phyloP scores from a whole-genome alignment of 2,329 filamentous ascomycete species.

The Diplodia sapinea region DNA sequence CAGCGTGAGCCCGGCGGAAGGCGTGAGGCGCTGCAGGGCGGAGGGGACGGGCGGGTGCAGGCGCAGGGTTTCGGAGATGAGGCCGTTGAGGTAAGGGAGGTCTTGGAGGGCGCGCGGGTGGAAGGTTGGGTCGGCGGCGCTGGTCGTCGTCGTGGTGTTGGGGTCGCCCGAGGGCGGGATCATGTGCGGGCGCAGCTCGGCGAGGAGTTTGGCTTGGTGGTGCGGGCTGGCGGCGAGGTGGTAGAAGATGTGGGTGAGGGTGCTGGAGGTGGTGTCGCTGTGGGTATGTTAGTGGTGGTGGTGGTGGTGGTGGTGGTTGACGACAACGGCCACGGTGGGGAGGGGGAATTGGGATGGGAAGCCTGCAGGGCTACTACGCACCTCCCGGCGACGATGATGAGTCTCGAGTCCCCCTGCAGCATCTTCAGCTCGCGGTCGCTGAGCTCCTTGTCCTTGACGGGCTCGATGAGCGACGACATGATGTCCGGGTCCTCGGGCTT shows the following conservation, averaged over 20 bases:
- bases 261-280: slow-evolving; percentile 27
- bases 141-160: too few species aligned
- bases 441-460: neutral
- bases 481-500: slow-evolving; percentile 18
- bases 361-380: neutral
- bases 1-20: slow-evolving; percentile 33
- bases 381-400: slow-evolving; percentile 43
- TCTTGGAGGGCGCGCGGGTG: slow-evolving; percentile 34
- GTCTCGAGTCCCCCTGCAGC: slow-evolving; percentile 44
- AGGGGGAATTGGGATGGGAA: neutral
- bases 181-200: slow-evolving; percentile 41
- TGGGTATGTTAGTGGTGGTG: slow-evolving; percentile 38
- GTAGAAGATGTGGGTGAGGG: slow-evolving; percentile 22
- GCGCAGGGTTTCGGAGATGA: slow-evolving; percentile 53
- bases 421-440: neutral
- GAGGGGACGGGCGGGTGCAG: slow-evolving; percentile 50
- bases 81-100: slow-evolving; percentile 46
- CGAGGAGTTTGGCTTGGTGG: slow-evolving; percentile 40
- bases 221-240: slow-evolving; percentile 36
- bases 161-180: too few species aligned
- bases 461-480: slow-evolving; percentile 22
- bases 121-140: slow-evolving; percentile 40
- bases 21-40: slow-evolving; percentile 47
- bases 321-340: too few species aligned
- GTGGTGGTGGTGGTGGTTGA: slow-evolving; percentile 47